These are phyloP conservation scores for Kodamaea anthophila DNA, from an alignment of 1,139 yeast species.

Conservation along the genomic window DNA sequence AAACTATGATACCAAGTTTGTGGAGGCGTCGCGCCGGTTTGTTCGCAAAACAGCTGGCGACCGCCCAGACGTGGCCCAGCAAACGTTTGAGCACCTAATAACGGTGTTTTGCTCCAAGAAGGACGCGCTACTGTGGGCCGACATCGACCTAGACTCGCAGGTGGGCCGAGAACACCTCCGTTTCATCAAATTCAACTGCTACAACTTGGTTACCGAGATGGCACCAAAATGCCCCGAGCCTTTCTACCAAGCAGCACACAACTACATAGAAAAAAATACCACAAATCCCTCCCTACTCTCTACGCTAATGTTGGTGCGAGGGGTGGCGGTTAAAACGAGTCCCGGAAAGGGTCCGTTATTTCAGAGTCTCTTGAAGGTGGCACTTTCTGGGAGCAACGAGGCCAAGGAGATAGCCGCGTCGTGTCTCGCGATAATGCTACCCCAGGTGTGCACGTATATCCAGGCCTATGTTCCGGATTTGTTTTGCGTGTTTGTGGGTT, in stretches of 20 bases:
- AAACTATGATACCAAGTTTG: conserved; percentile 39
- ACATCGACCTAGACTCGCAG: conserved; percentile 20
- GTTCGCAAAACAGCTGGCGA: conserved; percentile 27
- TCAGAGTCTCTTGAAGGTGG: conserved; percentile 33
- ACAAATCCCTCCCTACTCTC: conserved; percentile 32
- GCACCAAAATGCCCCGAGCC: conserved; percentile 28
- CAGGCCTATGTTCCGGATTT: conserved; percentile 35
- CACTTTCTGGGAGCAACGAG: conserved; percentile 41
- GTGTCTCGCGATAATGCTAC: conserved; percentile 42
- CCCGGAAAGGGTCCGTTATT: too few relatives aligned
- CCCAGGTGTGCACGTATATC: conserved; percentile 40
- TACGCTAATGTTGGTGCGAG: conserved; percentile 24
- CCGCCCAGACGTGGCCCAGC: conserved; percentile 13
- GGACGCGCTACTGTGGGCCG: not conserved
- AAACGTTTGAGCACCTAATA: conserved; percentile 1
- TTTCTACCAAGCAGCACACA: conserved; percentile 30
- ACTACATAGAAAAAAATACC: conserved; percentile 21
- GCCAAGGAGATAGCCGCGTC: conserved; percentile 34
- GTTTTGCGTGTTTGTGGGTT: conserved; percentile 41
- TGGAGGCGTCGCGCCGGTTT: conserved; percentile 38
- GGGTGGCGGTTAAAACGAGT: conserved; percentile 18
- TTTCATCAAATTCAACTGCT: conserved; percentile 41
- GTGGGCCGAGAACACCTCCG: conserved; percentile 43
- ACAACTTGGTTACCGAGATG: conserved; percentile 32
- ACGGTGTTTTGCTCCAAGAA: not conserved